These are phyloP conservation scores for Leccinum insolens DNA, from an alignment of 1,284 basidiomycete genomes.

Conservation along the genomic window DNA sequence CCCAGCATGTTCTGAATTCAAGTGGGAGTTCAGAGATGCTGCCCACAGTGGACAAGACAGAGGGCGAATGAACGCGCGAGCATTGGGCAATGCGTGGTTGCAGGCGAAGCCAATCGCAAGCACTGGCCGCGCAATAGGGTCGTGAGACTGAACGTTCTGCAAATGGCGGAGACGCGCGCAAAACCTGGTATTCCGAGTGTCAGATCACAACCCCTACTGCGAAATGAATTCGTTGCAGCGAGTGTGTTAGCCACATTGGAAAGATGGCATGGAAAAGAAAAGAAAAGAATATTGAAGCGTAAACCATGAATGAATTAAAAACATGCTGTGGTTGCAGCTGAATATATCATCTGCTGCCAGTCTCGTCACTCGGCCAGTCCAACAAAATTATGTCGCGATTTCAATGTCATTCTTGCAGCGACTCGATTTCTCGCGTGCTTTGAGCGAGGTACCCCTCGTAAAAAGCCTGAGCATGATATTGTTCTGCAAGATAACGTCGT, in stretches of 20 bases:
- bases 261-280: neutral
- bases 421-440: slow-evolving; percentile 62
- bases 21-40: neutral
- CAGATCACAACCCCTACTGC: too few species aligned
- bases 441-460: slow-evolving; percentile 59
- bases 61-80: too few species aligned
- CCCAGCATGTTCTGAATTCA: neutral
- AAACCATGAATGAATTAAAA: neutral
- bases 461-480: slow-evolving; percentile 52
- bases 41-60: too few species aligned
- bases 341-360: too few species aligned
- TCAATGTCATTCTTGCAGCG: slow-evolving; percentile 54
- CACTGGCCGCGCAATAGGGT: too few species aligned
- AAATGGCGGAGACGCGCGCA: too few species aligned
- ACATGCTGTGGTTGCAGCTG: neutral
- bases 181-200: too few species aligned
- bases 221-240: too few species aligned
- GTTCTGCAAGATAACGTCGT: slow-evolving; percentile 34
- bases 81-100: too few species aligned
- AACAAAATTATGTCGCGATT: neutral
- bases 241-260: neutral
- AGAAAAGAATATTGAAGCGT: neutral
- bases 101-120: too few species aligned
- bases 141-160: too few species aligned
- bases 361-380: neutral